phyloP scores from a whole-genome alignment of 148 eudicot genomes.

The Rhododendron simsii region DNA sequence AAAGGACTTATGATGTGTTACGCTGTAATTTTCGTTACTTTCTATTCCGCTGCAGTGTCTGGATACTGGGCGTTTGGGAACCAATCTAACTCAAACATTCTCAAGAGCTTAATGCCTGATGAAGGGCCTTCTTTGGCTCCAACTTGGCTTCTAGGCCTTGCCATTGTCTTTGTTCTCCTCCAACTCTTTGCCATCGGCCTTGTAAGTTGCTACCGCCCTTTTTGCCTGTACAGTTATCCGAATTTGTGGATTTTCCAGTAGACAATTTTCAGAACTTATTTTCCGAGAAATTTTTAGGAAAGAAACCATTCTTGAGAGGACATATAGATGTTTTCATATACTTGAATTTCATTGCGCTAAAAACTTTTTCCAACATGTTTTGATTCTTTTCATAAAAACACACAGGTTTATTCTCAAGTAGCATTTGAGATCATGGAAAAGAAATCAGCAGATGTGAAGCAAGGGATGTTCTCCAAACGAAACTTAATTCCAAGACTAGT shows the following conservation, averaged over 20 bases:
- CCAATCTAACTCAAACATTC: conserved; percentile 64
- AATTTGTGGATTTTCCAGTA: not conserved
- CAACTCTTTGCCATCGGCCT: conserved; percentile 96
- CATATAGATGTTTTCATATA: not conserved
- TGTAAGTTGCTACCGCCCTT: conserved; percentile 31
- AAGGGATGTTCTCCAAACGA: conserved; percentile 76
- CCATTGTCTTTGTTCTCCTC: conserved; percentile 71
- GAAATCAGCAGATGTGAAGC: conserved; percentile 71
- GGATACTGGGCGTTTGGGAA: conserved; percentile 93
- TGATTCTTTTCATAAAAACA: too few relatives aligned
- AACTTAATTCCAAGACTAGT: conserved; percentile 75
- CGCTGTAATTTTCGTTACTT: conserved; percentile 68
- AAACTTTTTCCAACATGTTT: not conserved
- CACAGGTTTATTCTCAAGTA: conserved; percentile 92
- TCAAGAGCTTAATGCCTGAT: conserved; percentile 74
- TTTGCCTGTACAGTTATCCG: not conserved
- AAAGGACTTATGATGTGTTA: conserved; percentile 88
- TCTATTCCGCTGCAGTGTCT: conserved; percentile 74
- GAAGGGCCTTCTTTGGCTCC: conserved; percentile 81
- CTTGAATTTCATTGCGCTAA: not conserved
- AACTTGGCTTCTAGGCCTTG: conserved; percentile 62
- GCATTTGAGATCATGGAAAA: conserved; percentile 93
- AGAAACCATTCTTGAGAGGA: not conserved
- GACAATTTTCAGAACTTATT: not conserved
- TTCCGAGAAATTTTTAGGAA: not conserved